Percentiles rank a stretch among this genome's conserved stretches.
Conservation (phyloP, 2,329 filamentous ascomycete species). For the Akanthomyces uredinophilus region DNA sequence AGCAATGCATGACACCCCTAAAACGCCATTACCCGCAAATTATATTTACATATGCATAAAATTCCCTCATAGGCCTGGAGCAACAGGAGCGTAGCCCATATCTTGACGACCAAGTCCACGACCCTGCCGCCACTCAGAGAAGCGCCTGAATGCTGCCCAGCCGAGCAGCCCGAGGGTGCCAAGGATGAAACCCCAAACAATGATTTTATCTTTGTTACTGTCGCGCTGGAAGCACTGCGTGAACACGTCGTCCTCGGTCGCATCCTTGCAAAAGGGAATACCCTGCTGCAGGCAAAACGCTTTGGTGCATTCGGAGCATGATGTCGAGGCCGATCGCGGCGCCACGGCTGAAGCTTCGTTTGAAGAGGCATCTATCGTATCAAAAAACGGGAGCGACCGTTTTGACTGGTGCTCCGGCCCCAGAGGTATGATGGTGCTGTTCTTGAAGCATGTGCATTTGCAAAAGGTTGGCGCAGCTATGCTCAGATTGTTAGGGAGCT, state of each 20-base stretch:
- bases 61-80: slow-evolving; percentile 18
- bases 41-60: slow-evolving; percentile 7
- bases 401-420: slow-evolving; percentile 37
- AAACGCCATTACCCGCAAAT: not conserved
- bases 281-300: slow-evolving; percentile 57
- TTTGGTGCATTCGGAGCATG: slow-evolving; percentile 59
- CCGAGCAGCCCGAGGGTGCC: slow-evolving; percentile 54
- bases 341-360: slow-evolving; percentile 19
- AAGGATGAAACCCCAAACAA: slow-evolving; percentile 60
- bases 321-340: slow-evolving; percentile 37
- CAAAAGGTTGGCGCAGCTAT: slow-evolving; percentile 59
- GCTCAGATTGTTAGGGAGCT: slow-evolving; percentile 20
- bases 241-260: slow-evolving; percentile 56
- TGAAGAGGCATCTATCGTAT: slow-evolving; percentile 6
- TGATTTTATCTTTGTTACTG: slow-evolving; percentile 61
- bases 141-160: slow-evolving; percentile 52
- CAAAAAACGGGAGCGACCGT: slow-evolving; percentile 21
- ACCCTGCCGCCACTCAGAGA: slow-evolving; percentile 37
- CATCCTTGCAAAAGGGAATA: slow-evolving; percentile 59
- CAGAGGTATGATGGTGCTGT: slow-evolving; percentile 62
- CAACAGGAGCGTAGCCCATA: slow-evolving; percentile 27
- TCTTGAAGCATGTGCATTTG: slow-evolving; percentile 67
- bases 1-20: not conserved
- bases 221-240: slow-evolving; percentile 64
- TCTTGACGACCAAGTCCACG: slow-evolving; percentile 26